Conservation (phyloP, 129 eudicot genomes). For the Flaveria ramosissima region DNA sequence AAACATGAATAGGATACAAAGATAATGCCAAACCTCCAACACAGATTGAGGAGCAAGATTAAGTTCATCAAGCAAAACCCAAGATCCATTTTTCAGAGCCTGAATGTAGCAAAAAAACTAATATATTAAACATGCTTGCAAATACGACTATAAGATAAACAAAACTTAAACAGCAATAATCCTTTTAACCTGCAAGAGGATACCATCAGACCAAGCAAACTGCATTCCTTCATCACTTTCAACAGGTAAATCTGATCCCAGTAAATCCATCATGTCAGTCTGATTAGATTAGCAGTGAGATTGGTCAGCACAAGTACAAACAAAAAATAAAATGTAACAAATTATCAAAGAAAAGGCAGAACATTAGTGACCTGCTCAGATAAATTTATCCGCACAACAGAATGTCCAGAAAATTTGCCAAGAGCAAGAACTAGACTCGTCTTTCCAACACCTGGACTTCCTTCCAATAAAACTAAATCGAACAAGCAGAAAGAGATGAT, state of each 20-base stretch:
- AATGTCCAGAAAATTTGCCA: slow-evolving; percentile 88
- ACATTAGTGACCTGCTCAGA: slow-evolving; percentile 79
- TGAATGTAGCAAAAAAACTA: slow-evolving; percentile 23
- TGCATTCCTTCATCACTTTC: slow-evolving; percentile 95
- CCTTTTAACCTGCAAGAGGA: slow-evolving; percentile 73
- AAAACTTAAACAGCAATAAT: slow-evolving; percentile 4
- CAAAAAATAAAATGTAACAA: neutral
- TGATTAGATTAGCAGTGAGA: slow-evolving; percentile 25
- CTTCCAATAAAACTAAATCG: slow-evolving; percentile 79
- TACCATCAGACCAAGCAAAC: slow-evolving; percentile 99
- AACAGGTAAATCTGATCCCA: slow-evolving; percentile 95
- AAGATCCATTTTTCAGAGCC: slow-evolving; percentile 94
- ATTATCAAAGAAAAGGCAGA: neutral
- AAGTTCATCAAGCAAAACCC: slow-evolving; percentile 96
- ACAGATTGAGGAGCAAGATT: slow-evolving; percentile 99
- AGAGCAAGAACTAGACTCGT: slow-evolving; percentile 84
- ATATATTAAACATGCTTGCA: slow-evolving; percentile 25
- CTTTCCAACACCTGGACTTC: slow-evolving; percentile 99
- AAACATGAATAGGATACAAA: neutral
- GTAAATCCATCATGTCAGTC: slow-evolving; percentile 97
- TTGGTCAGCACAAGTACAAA: slow-evolving; percentile 7
- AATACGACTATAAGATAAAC: neutral
- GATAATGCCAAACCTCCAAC: slow-evolving; percentile 62
- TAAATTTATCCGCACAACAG: slow-evolving; percentile 90
- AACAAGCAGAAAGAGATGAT: slow-evolving; percentile 20